These are phyloP conservation scores for Verticillium longisporum DNA, from an alignment of 2,329 filamentous ascomycete species.

Conservation along the genomic window DNA sequence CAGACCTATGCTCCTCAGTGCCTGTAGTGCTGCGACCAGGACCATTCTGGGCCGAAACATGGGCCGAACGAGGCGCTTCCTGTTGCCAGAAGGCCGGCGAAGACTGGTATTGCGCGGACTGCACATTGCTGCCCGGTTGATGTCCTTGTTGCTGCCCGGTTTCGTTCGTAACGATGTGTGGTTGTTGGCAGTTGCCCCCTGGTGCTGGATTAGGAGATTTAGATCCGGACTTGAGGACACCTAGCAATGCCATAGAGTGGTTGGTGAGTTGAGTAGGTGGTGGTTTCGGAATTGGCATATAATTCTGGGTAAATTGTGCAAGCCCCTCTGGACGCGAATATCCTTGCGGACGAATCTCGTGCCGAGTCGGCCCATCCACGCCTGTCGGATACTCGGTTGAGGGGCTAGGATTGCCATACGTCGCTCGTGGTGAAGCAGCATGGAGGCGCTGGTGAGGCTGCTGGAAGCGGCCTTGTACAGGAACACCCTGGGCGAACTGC, in stretches of 20 bases:
- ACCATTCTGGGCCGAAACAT: not conserved
- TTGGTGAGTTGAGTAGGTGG: constrained; percentile 19
- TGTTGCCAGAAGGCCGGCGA: not conserved
- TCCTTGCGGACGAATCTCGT: not conserved
- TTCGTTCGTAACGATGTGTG: not conserved
- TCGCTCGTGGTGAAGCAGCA: constrained; percentile 48
- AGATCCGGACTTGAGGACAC: constrained; percentile 27
- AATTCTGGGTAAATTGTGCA: constrained; percentile 7
- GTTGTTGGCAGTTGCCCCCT: not conserved
- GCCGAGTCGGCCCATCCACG: not conserved
- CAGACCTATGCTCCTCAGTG: constrained; percentile 31
- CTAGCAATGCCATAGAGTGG: constrained; percentile 30
- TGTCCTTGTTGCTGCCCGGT: not conserved
- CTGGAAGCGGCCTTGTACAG: constrained; percentile 3
- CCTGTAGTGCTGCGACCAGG: not conserved
- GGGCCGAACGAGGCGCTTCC: not conserved
- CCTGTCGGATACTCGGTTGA: not conserved
- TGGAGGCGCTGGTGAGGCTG: constrained; percentile 31
- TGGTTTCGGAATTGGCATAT: constrained; percentile 2
- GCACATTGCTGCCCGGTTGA: not conserved
- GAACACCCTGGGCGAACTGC: not conserved
- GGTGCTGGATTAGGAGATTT: not conserved
- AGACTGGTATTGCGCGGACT: not conserved
- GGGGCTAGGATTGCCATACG: constrained; percentile 20
- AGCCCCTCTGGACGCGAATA: not conserved